Conservation (phyloP, 306 rosid species). For the Betula pendula region DNA sequence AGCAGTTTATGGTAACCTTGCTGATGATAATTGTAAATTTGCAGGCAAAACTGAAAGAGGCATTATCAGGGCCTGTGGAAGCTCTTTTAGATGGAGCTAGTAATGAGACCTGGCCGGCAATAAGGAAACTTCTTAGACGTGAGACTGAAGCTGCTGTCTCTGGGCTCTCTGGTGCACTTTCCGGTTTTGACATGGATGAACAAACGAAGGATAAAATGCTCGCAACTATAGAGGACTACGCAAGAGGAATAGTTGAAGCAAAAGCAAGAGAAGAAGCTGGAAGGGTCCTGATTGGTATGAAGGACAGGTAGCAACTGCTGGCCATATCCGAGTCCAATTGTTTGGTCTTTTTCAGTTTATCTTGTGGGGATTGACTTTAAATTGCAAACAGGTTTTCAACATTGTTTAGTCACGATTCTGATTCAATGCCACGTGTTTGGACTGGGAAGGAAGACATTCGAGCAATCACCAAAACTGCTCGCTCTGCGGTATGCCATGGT, state of each 20-base stretch:
- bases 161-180: slow-evolving; percentile 64
- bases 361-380: slow-evolving; percentile 31
- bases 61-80: slow-evolving; percentile 79
- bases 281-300: slow-evolving; percentile 87
- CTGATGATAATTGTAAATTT: slow-evolving; percentile 37
- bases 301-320: slow-evolving; percentile 71
- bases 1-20: slow-evolving; percentile 23
- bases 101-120: slow-evolving; percentile 85
- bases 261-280: slow-evolving; percentile 97
- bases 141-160: slow-evolving; percentile 80
- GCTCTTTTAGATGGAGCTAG: slow-evolving; percentile 91
- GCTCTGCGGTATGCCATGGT: slow-evolving; percentile 64
- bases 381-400: slow-evolving; percentile 69
- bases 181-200: slow-evolving; percentile 78
- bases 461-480: slow-evolving; percentile 90
- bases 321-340: slow-evolving; percentile 18
- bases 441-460: slow-evolving; percentile 89
- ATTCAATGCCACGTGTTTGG: slow-evolving; percentile 98
- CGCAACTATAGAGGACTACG: slow-evolving; percentile 52
- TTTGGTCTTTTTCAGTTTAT: slow-evolving; percentile 1
- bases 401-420: slow-evolving; percentile 91
- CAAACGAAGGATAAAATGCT: slow-evolving; percentile 52
- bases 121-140: slow-evolving; percentile 67
- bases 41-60: slow-evolving; percentile 77
- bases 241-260: slow-evolving; percentile 76